A percentile compares a stretch with the other conserved stretches of the same genome.
These are phyloP conservation scores for Obba rivulosa DNA, from an alignment of 768 basidiomycete genomes.

Conservation along the genomic window DNA sequence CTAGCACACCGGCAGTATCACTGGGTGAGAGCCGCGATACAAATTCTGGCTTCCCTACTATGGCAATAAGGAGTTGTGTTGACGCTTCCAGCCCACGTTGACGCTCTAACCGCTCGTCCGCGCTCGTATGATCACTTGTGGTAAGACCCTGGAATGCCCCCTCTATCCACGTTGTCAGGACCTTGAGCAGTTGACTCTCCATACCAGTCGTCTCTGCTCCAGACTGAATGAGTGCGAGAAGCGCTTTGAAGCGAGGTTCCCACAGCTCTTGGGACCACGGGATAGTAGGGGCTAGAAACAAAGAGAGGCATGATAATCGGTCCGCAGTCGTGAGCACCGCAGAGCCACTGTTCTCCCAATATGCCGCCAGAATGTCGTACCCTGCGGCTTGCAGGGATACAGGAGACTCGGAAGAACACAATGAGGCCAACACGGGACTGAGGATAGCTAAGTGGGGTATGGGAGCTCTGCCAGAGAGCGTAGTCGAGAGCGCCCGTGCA, in stretches of 20 bases:
- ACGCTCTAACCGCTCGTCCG: slow-evolving; percentile 43
- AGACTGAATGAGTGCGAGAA: slow-evolving; percentile 56
- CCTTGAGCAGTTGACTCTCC: slow-evolving; percentile 48
- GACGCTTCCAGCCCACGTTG: slow-evolving; percentile 61
- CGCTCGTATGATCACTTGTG: slow-evolving; percentile 27
- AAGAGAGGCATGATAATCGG: slow-evolving; percentile 55
- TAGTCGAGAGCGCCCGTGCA: slow-evolving; percentile 53
- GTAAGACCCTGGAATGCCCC: slow-evolving; percentile 51
- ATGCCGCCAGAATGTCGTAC: slow-evolving; percentile 66
- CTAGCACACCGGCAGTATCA: slow-evolving; percentile 48
- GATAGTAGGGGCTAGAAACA: slow-evolving; percentile 44
- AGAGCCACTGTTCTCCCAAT: slow-evolving; percentile 56
- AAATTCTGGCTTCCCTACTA: slow-evolving; percentile 47
- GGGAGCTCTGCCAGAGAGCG: slow-evolving; percentile 48
- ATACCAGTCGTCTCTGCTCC: slow-evolving; percentile 61
- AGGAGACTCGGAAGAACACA: slow-evolving; percentile 54
- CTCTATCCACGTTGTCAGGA: slow-evolving; percentile 62
- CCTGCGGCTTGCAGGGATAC: slow-evolving; percentile 58
- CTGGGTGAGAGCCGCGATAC: slow-evolving; percentile 57
- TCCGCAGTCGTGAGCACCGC: slow-evolving; percentile 47
- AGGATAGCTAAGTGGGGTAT: slow-evolving; percentile 49
- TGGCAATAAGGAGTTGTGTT: slow-evolving; percentile 48
- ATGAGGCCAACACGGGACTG: slow-evolving; percentile 52
- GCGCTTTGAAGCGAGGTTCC: slow-evolving; percentile 64
- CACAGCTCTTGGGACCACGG: slow-evolving; percentile 66